Base-by-base conservation (phyloP, 768 basidiomycete genomes). In the Antrodiella citrinella region DNA sequence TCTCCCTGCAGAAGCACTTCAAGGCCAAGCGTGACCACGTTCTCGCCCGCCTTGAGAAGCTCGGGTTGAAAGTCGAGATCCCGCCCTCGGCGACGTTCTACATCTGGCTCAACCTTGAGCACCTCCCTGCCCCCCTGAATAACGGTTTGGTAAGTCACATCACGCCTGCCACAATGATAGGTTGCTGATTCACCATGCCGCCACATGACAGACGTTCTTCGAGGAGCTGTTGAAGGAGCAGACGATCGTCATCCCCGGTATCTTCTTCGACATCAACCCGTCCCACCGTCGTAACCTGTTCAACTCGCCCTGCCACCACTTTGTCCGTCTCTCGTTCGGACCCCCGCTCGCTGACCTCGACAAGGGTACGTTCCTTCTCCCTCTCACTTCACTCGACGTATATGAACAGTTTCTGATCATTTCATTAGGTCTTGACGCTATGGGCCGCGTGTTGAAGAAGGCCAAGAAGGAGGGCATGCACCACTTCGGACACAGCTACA, bases 1-100 rank as follows among this genome's bases (percentile, higher is more conserved):
- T 86, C 47, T 84, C 91, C 2, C 78, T 95, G 13, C 92, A 95
- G 66, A 84, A 75, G 58, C 91, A 93, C 66, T 96, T 96, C 77
- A 87, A 91, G 66, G 69, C 67, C 52, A 97, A 97, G 71, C 82
- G 94, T 23, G 91, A 97, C 65, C 85, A 94, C 53, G 85, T 95
- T 35, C 80, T 97, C 19, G 67, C 74, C 47, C 79, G 94, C n/a
- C 78, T 97, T 53, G 78, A 82, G 51, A 73, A 78, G 35, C 76
- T 97, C 50, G 84, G 81, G 41, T 74, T 96, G 20, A 81, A 86
- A 45, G 88, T 96, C 42, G 72, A 78, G 43, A 68, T 88, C 49
- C 84, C 86, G 39, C 91, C 90, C 4, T 71, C 71, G 18, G 81
- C 83, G 49, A 96, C 94, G 2, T 97, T 96, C 69, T 96, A 97